phyloP scores from a whole-genome alignment of 257 asterid species.

The Jaltomata sinuosa region DNA sequence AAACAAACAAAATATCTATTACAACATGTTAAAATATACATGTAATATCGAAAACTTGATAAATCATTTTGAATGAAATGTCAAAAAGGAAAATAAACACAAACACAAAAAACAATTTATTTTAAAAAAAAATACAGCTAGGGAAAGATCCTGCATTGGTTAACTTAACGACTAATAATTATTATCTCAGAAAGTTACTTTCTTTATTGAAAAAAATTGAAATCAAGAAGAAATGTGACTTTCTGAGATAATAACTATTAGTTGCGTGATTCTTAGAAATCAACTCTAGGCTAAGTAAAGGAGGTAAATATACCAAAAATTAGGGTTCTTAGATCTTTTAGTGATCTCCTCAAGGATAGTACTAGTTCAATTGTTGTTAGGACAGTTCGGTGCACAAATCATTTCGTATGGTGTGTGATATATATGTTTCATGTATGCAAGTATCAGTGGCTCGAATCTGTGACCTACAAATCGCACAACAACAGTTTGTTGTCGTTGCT shows the following conservation, averaged over 20 bases:
- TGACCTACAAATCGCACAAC: background rate
- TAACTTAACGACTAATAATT: no score
- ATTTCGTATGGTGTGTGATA: background rate
- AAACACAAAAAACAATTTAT: background rate
- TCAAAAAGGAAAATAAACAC: background rate
- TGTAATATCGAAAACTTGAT: background rate
- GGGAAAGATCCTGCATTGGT: no score
- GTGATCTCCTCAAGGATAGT: background rate
- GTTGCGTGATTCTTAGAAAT: no score
- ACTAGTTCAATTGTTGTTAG: background rate
- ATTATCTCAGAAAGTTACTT: no score
- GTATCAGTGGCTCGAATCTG: background rate
- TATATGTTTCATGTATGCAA: background rate
- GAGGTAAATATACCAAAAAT: background rate
- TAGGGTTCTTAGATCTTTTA: background rate
- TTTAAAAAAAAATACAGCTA: no score
- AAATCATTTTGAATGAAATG: background rate
- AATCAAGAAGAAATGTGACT: no score
- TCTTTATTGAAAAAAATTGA: no score
- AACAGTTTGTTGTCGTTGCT: background rate
- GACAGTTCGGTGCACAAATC: fast-evolving
- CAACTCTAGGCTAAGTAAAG: no score
- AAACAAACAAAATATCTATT: background rate
- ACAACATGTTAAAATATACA: background rate
- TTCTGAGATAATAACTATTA: no score